Evolutionary conservation across 208 protist genomes (phyloP), one percentile per base, ranked within the genome.

Genomic region (Leishmania mexicana): DNA sequence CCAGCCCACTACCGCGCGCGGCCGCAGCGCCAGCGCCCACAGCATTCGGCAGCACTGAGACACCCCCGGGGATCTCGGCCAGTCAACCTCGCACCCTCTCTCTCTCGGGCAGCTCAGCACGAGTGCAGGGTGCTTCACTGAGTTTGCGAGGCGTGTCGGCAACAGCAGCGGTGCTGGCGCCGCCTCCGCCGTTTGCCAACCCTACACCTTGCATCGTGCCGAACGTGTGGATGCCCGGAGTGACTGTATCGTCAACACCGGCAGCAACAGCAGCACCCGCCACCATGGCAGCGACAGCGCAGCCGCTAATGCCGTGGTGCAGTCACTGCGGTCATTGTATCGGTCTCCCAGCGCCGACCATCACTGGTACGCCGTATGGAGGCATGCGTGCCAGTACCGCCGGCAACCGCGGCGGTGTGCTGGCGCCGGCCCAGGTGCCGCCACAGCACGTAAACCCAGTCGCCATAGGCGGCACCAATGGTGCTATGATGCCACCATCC

Each of bases 301-400:
- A 17, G 73, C 31, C 51, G 51, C 49, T 62, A 3, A 42, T 40
- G 31, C 4, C 73, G 24, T 62, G 51, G 73, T 76, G 73, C 73
- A 47, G 31, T 15, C 73, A 76, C 73, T 76, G 73, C 31, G 73
- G 73, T 62, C 73, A 76, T n/a, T 62, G 73, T 21, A 28, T 57
- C 35, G 49, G 31, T 51, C 31, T n/a, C 3, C 31, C 31, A 60
- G n/a, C 51, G 47, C 49, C 47, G 31, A 15, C 28, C 35, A 45
- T 62, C 73, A n/a, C 51, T 28, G 53, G 51, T 40, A 19, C 53
- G 5, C 51, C 35, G 4, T 74, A 74, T 21, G 45, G 45, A 74
- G 70, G 70, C 70, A 31, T 53, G 42, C 35, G 70, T 35, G 28
- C 70, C 42, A 45, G 70, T 35, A 54, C 70, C 42, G 28, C 70